Evolutionary conservation across 257 asterid genomes (phyloP).

Genomic region (Pogostemon cablin): DNA sequence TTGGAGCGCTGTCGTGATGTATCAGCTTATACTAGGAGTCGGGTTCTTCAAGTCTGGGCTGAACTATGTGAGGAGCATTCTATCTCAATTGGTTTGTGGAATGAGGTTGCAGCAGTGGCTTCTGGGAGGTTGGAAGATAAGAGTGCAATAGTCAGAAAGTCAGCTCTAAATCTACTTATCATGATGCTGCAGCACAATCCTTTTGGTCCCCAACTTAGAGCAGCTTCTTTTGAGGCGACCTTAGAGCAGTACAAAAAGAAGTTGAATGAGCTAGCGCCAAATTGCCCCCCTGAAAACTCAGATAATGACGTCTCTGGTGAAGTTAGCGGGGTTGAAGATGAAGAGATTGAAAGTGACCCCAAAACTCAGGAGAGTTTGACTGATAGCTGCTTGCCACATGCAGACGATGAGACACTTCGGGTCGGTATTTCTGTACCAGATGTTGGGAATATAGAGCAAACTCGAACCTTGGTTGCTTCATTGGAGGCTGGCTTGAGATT

Average conservation of each 20-base stretch:
- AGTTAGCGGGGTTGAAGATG: constrained; percentile 60
- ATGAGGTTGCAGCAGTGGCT: constrained; percentile 89
- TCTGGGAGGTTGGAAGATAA: constrained; percentile 97
- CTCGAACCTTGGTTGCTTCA: constrained; percentile 94
- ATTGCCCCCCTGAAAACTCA: constrained; percentile 39
- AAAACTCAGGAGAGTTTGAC: constrained; percentile 58
- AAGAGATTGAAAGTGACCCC: constrained; percentile 43
- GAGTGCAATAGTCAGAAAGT: constrained; percentile 97
- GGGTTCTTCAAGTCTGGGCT: constrained; percentile 97
- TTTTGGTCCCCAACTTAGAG: constrained; percentile 93
- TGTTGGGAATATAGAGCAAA: constrained; percentile 93
- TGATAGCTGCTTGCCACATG: constrained; percentile 66
- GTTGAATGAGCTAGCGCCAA: constrained; percentile 67
- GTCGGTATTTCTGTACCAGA: constrained; percentile 74
- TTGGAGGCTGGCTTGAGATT: constrained; percentile 91
- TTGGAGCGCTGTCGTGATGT: constrained; percentile 97
- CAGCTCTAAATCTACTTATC: constrained; percentile 90
- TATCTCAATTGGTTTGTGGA: constrained; percentile 94
- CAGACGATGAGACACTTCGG: constrained; percentile 41
- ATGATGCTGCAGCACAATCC: constrained; percentile 98
- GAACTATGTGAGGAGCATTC: constrained; percentile 94
- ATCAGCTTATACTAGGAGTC: constrained; percentile 97
- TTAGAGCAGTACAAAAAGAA: constrained; percentile 89
- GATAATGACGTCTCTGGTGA: constrained; percentile 54
- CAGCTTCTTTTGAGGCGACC: constrained; percentile 92